Evolutionary conservation across 2,329 filamentous ascomycete species (phyloP), one percentile per base, ranked within the genome.

Genomic region (Alternaria atra): DNA sequence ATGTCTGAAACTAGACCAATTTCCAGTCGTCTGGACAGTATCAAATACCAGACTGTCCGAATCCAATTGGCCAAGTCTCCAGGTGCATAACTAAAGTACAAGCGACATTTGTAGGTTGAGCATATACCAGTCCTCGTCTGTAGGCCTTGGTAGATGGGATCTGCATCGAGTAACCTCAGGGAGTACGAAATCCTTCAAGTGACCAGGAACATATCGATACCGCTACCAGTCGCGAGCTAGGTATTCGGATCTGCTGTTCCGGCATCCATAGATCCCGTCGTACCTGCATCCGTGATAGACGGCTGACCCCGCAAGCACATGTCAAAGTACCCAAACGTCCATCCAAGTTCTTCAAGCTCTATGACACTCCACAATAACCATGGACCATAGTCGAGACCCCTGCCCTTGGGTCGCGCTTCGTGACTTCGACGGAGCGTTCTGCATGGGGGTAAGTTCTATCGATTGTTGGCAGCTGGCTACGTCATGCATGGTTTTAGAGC

Each of bases 341-440:
- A 35, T 9, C 23, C 17, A 32, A 50, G 40, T n/a, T 32, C 17
- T 17, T 52, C 20, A 48, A 48, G 52, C 47, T 52, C 29, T 39
- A 57, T 54, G 52, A 55, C 29, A 52, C 23, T 42, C 43, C 23
- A 47, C 39, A 43, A 55, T 37, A 30, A 46, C 34, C 32, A 57
- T 43, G 30, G 13, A 15, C 9, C 30, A 52, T 6, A 40, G 40
- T n/a, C 20, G 20, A 46, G 40, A 46, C 29, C 32, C 40, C 37
- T 50, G 44, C n/a, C 52, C 39, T 94, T 97, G 91, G 94, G 98
- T 89, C 94, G 97, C 86, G 90, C 91, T 67, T 88, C 94, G 83
- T 94, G 95, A 98, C 83, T 98, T 98, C 79, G 95, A 95, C 66
- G 94, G 94, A 82, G 95, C 94, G 56, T 97, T 97, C 76, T 90